phyloP scores from a whole-genome alignment of 176 grass and related monocot genomes.

The Calamus simplicifolius region DNA sequence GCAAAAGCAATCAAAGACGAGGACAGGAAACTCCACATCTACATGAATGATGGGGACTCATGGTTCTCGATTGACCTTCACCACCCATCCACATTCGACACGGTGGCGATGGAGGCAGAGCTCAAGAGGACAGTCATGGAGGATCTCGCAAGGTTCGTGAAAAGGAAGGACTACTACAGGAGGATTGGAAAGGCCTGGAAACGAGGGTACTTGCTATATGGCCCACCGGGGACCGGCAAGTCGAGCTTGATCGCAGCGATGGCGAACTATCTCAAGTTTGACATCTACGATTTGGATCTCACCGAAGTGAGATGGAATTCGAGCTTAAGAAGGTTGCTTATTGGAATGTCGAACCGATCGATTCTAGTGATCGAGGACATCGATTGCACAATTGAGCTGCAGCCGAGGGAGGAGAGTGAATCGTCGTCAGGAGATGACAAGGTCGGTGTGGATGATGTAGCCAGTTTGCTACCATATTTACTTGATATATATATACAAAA shows the following conservation, averaged over 20 bases:
- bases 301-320: constrained; percentile 63
- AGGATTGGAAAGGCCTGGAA: constrained; percentile 92
- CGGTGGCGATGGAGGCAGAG: constrained; percentile 58
- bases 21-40: constrained; percentile 61
- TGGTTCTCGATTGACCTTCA: constrained; percentile 70
- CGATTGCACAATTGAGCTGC: constrained; percentile 60
- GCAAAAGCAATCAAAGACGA: constrained; percentile 57
- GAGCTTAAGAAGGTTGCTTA: constrained; percentile 45
- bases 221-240: constrained; percentile 82
- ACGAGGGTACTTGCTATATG: constrained; percentile 74
- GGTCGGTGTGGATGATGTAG: constrained; percentile 13
- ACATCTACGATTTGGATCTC: constrained; percentile 91
- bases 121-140: constrained; percentile 58
- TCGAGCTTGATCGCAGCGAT: constrained; percentile 90
- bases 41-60: constrained; percentile 67
- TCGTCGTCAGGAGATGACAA: constrained; percentile 26
- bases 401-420: constrained; percentile 39
- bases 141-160: constrained; percentile 65
- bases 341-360: constrained; percentile 62
- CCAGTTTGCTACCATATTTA: too few species aligned
- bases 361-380: constrained; percentile 94
- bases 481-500: too few species aligned
- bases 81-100: constrained; percentile 76
- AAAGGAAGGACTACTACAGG: constrained; percentile 78
- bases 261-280: constrained; percentile 90